Evolutionary conservation across 2,329 filamentous ascomycete species (phyloP).

Genomic region (Exophiala mesophila): DNA sequence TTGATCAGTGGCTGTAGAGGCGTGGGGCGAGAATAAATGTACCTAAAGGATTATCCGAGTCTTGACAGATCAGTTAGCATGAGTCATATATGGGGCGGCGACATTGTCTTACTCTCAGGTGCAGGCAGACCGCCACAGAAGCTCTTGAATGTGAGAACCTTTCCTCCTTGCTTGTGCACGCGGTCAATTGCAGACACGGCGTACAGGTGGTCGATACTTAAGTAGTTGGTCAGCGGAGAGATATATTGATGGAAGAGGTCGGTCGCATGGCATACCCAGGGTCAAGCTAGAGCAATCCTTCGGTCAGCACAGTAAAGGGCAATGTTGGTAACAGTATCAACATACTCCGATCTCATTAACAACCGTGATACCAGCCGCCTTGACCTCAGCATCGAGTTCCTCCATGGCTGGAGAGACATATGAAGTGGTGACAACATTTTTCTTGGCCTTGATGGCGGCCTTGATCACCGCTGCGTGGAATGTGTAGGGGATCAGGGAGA

Average conservation of each 20-base stretch:
- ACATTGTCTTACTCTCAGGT: conserved; percentile 27
- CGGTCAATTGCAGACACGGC: conserved; percentile 83
- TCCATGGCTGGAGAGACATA: conserved; percentile 91
- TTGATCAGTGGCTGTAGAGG: too few species aligned
- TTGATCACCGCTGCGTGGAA: conserved; percentile 88
- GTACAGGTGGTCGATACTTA: conserved; percentile 51
- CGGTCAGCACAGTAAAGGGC: neutral
- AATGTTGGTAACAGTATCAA: conserved; percentile 23
- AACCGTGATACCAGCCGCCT: conserved; percentile 90
- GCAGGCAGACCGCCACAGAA: conserved; percentile 79
- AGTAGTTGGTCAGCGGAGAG: neutral
- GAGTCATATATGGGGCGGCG: neutral
- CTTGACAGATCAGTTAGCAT: conserved; percentile 30
- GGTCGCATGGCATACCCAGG: conserved; percentile 19
- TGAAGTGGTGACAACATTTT: conserved; percentile 90
- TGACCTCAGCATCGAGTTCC: conserved; percentile 75
- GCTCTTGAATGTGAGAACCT: conserved; percentile 73
- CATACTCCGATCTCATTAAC: conserved; percentile 89
- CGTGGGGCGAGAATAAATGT: too few species aligned
- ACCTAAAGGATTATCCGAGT: conserved; percentile 39
- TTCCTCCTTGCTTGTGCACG: conserved; percentile 82
- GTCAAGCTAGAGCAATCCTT: conserved; percentile 6
- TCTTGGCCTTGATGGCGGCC: conserved; percentile 87
- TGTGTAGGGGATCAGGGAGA: conserved; percentile 84
- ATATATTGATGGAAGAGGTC: neutral